These are phyloP conservation scores for Globisporangium carolinianum DNA, from an alignment of 352 stramenopile genomes.

Conservation along the genomic window DNA sequence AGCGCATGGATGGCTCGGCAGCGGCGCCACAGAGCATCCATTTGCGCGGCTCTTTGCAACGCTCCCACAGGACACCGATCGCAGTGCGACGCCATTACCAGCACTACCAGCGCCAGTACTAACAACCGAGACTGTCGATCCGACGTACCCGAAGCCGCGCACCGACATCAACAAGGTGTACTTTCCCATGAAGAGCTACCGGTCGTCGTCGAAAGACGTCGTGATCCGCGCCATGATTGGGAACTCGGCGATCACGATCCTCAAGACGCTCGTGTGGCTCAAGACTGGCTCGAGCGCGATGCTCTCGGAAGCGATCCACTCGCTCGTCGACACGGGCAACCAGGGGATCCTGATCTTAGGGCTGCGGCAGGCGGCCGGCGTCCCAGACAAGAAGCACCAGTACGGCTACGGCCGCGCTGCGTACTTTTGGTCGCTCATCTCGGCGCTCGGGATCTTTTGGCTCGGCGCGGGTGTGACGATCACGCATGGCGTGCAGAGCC, in stretches of 20 bases:
- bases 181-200: constrained; percentile 76
- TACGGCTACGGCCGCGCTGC: constrained; percentile 96
- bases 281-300: constrained; percentile 95
- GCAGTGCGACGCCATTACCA: not conserved
- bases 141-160: constrained; percentile 44
- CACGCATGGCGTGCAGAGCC: constrained; percentile 86
- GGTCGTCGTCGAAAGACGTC: constrained; percentile 67
- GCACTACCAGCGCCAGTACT: not conserved
- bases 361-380: constrained; percentile 73
- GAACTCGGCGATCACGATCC: constrained; percentile 91
- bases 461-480: constrained; percentile 93
- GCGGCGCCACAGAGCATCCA: not conserved
- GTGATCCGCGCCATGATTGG: constrained; percentile 88
- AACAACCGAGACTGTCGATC: constrained; percentile 18
- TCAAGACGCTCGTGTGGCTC: constrained; percentile 88
- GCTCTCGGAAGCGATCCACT: constrained; percentile 97
- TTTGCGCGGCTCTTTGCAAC: constrained; percentile 5
- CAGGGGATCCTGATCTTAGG: constrained; percentile 89
- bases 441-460: constrained; percentile 97
- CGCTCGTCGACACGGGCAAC: constrained; percentile 96
- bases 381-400: constrained; percentile 92
- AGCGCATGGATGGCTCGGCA: constrained; percentile 1
- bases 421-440: constrained; percentile 99
- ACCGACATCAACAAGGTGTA: constrained; percentile 85
- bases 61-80: not conserved